Evolutionary conservation across 805 yeast genomes (phyloP).

Genomic region (Candida loeiensis): DNA sequence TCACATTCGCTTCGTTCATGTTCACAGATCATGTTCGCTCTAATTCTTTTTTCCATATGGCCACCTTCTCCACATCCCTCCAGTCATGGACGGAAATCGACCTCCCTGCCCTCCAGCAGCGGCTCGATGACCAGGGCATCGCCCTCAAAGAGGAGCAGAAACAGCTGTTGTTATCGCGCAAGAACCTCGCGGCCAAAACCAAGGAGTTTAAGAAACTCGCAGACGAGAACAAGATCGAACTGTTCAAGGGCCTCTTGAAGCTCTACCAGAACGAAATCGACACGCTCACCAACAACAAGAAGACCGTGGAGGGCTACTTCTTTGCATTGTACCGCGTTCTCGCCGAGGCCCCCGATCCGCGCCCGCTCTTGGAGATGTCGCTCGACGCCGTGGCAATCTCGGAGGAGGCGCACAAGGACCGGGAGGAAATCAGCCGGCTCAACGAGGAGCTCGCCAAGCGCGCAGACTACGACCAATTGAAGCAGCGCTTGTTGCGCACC

Average conservation of each 20-base stretch:
- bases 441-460: slow-evolving; percentile 57
- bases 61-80: slow-evolving; percentile 40
- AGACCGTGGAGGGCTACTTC: slow-evolving; percentile 68
- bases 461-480: slow-evolving; percentile 78
- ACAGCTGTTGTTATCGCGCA: slow-evolving; percentile 64
- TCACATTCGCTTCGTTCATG: neutral
- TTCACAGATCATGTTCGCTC: neutral
- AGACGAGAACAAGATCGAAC: slow-evolving; percentile 62
- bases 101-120: slow-evolving; percentile 64
- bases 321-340: slow-evolving; percentile 70
- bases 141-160: slow-evolving; percentile 70
- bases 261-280: slow-evolving; percentile 89
- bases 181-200: slow-evolving; percentile 77
- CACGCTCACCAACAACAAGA: slow-evolving; percentile 69
- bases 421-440: slow-evolving; percentile 46
- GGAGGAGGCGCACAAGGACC: slow-evolving; percentile 50
- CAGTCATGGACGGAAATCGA: slow-evolving; percentile 75
- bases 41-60: neutral
- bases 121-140: slow-evolving; percentile 70
- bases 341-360: slow-evolving; percentile 93
- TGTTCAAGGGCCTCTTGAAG: slow-evolving; percentile 64
- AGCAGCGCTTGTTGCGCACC: slow-evolving; percentile 53
- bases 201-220: slow-evolving; percentile 74
- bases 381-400: slow-evolving; percentile 57
- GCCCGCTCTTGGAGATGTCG: slow-evolving; percentile 69